Evolutionary conservation across 306 rosid genomes (phyloP), one percentile per base, ranked within the genome.

Genomic region (Carpinus fangiana): DNA sequence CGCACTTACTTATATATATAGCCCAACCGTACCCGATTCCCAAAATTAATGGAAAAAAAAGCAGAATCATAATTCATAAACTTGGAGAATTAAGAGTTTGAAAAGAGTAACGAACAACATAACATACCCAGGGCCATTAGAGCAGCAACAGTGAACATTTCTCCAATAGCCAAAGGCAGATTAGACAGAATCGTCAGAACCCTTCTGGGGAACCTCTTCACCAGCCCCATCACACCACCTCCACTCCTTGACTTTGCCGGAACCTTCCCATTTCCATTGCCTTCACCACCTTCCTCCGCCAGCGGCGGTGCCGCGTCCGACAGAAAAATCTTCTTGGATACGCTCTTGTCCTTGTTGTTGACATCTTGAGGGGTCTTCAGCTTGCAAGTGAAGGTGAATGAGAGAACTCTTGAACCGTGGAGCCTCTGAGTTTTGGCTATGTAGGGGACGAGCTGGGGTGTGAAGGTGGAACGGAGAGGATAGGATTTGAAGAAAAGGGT

Each of bases 131-230:
- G 77, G 50, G 93, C 98, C 98, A 95, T 92, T 48, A 95, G 79
- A 77, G 82, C 89, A 72, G 98, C 96, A 81, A 91, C 86, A 17
- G 82, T 68, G 67, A 88, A 95, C 97, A 95, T 95, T 86, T 95
- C 98, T 54, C 95, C 98, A 84, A 95, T 88, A 85, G 98, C 99
- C 88, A 95, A 84, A 50, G 97, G 93, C 80, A 95, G 88, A 87
- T 90, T 88, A 82, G 99, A 87, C 84, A 95, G 82, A 95, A 83
- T 71, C 67, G 81, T 79, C 82, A 95, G 82, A 16, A 86, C 48
- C 86, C 75, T 91, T 70, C 85, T 91, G 4, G 90, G 88, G 23
- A 92, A 48, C 78, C 74, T 82, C 79, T 81, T 95, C 9, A 77
- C 77, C 71, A 81, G n/a, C 77, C 84, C 75, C 87, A 47, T 64